Percentiles rank a stretch among this genome's conserved stretches.
Evolutionary conservation across 2,329 filamentous ascomycete genomes (phyloP).

Genomic region (Pezicula radicicola): DNA sequence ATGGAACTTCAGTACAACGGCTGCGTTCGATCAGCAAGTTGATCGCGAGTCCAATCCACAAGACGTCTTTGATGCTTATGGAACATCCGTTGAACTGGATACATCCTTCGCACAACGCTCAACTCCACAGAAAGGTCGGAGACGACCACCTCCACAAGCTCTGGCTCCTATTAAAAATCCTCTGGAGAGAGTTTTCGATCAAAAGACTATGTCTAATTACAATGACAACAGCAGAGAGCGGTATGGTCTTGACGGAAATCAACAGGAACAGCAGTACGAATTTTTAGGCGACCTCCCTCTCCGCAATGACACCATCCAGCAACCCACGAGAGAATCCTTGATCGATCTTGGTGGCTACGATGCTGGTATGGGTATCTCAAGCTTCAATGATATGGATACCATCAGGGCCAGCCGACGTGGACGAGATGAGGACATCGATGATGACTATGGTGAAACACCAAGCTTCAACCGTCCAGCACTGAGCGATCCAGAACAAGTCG

Average conservation of each 20-base stretch:
- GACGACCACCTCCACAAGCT: constrained; percentile 55
- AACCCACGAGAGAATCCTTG: constrained; percentile 55
- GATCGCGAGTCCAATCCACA: constrained; percentile 49
- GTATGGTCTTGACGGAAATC: constrained; percentile 42
- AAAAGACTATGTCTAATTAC: constrained; percentile 62
- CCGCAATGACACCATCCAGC: constrained; percentile 49
- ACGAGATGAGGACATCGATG: constrained; percentile 17
- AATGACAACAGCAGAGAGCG: constrained; percentile 61
- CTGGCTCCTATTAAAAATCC: constrained; percentile 51
- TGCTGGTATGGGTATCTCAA: constrained; percentile 51
- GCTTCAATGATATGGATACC: constrained; percentile 59
- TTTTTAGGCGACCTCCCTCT: constrained; percentile 50
- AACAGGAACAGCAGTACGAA: constrained; percentile 15
- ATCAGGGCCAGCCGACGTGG: constrained; percentile 35
- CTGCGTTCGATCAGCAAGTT: constrained; percentile 59
- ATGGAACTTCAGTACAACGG: constrained; percentile 66
- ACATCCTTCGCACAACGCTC: constrained; percentile 40
- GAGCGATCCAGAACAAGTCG: constrained; percentile 55
- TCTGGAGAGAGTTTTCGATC: constrained; percentile 63
- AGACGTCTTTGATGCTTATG: constrained; percentile 60
- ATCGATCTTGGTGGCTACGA: constrained; percentile 64
- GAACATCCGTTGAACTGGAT: constrained; percentile 52
- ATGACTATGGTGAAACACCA: constrained; percentile 16
- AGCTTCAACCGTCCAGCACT: constrained; percentile 49
- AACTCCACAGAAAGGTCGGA: constrained; percentile 38